Base-by-base conservation (phyloP, 2,329 filamentous ascomycete species). In the Neofusicoccum sp. region DNA sequence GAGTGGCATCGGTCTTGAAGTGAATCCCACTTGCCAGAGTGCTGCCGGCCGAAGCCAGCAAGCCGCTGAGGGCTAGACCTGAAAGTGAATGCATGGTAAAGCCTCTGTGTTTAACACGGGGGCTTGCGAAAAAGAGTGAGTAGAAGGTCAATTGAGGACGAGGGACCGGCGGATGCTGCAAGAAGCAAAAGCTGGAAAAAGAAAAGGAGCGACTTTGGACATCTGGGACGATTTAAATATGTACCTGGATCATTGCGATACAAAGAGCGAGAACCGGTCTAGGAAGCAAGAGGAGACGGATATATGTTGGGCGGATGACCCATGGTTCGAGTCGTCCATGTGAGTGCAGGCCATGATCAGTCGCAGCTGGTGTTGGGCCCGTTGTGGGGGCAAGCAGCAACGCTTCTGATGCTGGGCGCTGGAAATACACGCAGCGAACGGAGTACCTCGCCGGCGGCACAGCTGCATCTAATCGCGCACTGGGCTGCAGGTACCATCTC, bases 1-100 rank as follows among this genome's bases (percentile, higher is more conserved):
- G 57, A 12, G 57, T 60, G 45, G 57, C 57, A 38, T 60, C 57
- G 20, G 57, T 60, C 16, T 51, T 24, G 24, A 60, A 51, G 57
- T 34, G 24, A 24, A 60, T 36, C 16, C 33, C 36, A n/a, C n/a
- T n/a, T n/a, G 51, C 51, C 38, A 56, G 7, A 33, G 38, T 28
- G 43, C n/a, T 33, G 51, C 38, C 38, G 38, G 51, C 51, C 9
- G 11, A 43, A 16, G 51, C 51, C 38, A 56, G 51, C 38, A 56
- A 24, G 49, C 49, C 49, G 24, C 26, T n/a, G 28, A 33, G 12
- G 24, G 33, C 8, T 9, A 56, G 24, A 33, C 38, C 8, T 5
- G 24, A 20, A 11, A 26, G 7, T 9, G 38, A 24, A 43, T 12
- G 28, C 51, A 56, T 56, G 33, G 7, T 56, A 14, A 28, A 33